These are phyloP conservation scores for Annulohypoxylon stygium DNA, from an alignment of 495 filamentous ascomycete species.

Conservation along the genomic window DNA sequence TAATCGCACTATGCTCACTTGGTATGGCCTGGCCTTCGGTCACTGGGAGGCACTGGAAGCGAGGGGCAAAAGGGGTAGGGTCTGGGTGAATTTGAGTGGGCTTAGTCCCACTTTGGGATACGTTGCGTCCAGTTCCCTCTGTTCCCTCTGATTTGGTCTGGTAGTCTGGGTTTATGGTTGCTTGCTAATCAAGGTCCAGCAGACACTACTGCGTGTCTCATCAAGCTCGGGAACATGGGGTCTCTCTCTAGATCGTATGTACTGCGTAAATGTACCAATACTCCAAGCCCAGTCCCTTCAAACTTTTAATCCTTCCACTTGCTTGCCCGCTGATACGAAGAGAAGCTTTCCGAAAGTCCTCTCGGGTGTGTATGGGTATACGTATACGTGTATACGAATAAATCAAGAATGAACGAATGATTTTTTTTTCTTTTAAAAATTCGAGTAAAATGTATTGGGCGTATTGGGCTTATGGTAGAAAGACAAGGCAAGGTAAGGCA, in stretches of 20 bases:
- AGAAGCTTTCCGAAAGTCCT: neutral
- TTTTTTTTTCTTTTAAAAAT: no score
- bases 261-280: slow-evolving; percentile 12
- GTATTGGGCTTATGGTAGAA: no score
- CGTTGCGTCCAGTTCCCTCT: slow-evolving; percentile 32
- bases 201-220: slow-evolving; percentile 28
- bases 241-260: slow-evolving; percentile 10
- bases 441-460: neutral
- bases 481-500: neutral
- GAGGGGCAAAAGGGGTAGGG: slow-evolving; percentile 48
- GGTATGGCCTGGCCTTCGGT: slow-evolving; percentile 15
- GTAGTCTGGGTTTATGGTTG: slow-evolving; percentile 10
- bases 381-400: slow-evolving; percentile 1
- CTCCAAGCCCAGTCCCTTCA: slow-evolving; percentile 4
- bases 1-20: slow-evolving; percentile 35
- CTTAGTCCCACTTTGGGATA: slow-evolving; percentile 37
- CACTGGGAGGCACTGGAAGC: slow-evolving; percentile 29
- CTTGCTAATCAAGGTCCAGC: slow-evolving; percentile 37
- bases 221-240: slow-evolving; percentile 32
- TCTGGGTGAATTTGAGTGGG: slow-evolving; percentile 26
- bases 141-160: slow-evolving; percentile 1
- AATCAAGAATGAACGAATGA: neutral
- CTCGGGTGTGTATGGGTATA: neutral
- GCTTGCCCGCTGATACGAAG: slow-evolving; percentile 19
- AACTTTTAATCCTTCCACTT: slow-evolving; percentile 3